Percentiles rank a stretch among this genome's conserved stretches.
Evolutionary conservation across 2,329 filamentous ascomycete species (phyloP).

Genomic region (Trichoderma simmonsii): DNA sequence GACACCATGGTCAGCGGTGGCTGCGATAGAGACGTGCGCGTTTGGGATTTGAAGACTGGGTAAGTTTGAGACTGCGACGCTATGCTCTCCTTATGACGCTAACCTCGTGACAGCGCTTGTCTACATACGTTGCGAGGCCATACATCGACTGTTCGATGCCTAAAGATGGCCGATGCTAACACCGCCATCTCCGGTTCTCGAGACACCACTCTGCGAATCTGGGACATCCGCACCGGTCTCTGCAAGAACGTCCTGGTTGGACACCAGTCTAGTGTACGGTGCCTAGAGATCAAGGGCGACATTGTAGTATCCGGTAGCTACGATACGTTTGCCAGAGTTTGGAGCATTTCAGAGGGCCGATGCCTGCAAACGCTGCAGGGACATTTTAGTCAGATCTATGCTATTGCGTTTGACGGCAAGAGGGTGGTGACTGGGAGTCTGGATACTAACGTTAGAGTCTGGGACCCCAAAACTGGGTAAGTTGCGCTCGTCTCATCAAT

Average conservation of each 20-base stretch:
- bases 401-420: constrained; percentile 93
- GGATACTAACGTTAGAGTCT: constrained; percentile 94
- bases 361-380: constrained; percentile 87
- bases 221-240: constrained; percentile 85
- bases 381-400: constrained; percentile 98
- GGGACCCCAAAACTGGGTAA: constrained; percentile 86
- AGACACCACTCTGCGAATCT: constrained; percentile 90
- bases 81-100: background rate
- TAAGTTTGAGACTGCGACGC: constrained; percentile 42
- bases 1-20: constrained; percentile 93
- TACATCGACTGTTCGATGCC: constrained; percentile 91
- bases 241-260: constrained; percentile 91
- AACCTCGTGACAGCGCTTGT: constrained; percentile 54
- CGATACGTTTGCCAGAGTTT: constrained; percentile 93
- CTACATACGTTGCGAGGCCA: constrained; percentile 86
- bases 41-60: constrained; percentile 95
- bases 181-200: constrained; percentile 95
- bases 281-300: constrained; percentile 92
- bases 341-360: constrained; percentile 94
- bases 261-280: constrained; percentile 92
- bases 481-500: constrained; percentile 28
- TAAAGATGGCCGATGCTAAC: constrained; percentile 94
- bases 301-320: constrained; percentile 98
- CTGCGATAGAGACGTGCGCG: constrained; percentile 92
- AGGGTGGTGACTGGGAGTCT: constrained; percentile 92